Conservation (phyloP, 805 yeast genomes). For the Yarrowia bubula region DNA sequence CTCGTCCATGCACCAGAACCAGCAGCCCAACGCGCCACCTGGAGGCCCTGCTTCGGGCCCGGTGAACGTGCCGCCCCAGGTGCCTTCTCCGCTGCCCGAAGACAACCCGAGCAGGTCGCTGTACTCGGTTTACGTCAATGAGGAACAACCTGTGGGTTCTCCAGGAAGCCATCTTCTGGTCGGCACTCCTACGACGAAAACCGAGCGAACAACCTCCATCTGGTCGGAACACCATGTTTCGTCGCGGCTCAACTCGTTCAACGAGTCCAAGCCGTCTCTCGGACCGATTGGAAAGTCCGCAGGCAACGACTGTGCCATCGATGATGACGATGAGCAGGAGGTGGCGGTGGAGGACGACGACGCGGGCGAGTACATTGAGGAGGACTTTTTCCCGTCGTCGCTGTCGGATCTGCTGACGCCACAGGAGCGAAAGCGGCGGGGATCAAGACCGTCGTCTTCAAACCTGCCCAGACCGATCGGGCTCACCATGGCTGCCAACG, state of each 20-base stretch:
- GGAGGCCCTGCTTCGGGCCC: slow-evolving; percentile 21
- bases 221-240: slow-evolving; percentile 31
- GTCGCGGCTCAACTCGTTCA: slow-evolving; percentile 20
- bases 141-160: slow-evolving; percentile 9
- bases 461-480: slow-evolving; percentile 26
- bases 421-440: slow-evolving; percentile 69
- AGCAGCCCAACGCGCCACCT: slow-evolving; percentile 22
- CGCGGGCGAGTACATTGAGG: slow-evolving; percentile 50
- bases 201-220: slow-evolving; percentile 27
- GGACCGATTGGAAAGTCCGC: slow-evolving; percentile 16
- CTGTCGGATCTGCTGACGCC: slow-evolving; percentile 80
- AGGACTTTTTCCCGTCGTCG: slow-evolving; percentile 80
- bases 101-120: slow-evolving; percentile 21
- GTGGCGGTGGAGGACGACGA: slow-evolving; percentile 43
- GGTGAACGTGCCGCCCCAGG: slow-evolving; percentile 19
- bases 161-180: slow-evolving; percentile 12
- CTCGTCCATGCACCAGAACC: slow-evolving; percentile 23
- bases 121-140: slow-evolving; percentile 23
- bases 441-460: slow-evolving; percentile 45
- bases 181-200: slow-evolving; percentile 4
- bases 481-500: slow-evolving; percentile 22
- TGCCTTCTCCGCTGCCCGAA: slow-evolving; percentile 22
- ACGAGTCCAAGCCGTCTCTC: slow-evolving; percentile 8
- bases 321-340: slow-evolving; percentile 46
- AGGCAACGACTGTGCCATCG: slow-evolving; percentile 40